These are phyloP conservation scores for Carpinus fangiana DNA, from an alignment of 306 rosid species.

Conservation along the genomic window DNA sequence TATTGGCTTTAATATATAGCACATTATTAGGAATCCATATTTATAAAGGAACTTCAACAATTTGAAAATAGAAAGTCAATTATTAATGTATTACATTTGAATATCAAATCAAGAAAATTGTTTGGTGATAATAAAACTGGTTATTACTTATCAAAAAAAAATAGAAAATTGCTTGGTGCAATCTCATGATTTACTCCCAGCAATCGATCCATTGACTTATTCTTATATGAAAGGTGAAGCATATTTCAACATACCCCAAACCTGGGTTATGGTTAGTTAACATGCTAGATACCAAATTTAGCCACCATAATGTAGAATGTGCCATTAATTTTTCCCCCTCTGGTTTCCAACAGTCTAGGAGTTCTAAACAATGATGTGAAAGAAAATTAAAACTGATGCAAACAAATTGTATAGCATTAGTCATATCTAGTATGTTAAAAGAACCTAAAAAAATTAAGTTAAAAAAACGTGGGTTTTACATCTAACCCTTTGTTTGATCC, in stretches of 20 bases:
- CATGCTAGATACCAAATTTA: neutral
- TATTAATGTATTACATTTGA: too few relatives aligned
- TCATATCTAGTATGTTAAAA: neutral
- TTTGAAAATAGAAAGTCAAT: too few relatives aligned
- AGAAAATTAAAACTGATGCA: neutral
- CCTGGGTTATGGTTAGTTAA: neutral
- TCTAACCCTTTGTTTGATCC: constrained; percentile 82
- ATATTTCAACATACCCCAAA: neutral
- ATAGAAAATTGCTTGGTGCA: too few relatives aligned
- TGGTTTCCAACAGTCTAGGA: constrained; percentile 1
- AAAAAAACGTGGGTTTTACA: constrained; percentile 12
- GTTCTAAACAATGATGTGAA: constrained; percentile 19
- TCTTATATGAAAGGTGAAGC: neutral
- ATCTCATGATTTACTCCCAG: too few relatives aligned
- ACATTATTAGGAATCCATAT: too few relatives aligned
- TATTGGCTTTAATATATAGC: too few relatives aligned
- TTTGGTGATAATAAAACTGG: too few relatives aligned
- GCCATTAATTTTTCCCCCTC: neutral
- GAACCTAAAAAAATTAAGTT: neutral
- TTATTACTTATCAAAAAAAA: too few relatives aligned
- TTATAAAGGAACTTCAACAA: too few relatives aligned
- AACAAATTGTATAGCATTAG: constrained; percentile 19
- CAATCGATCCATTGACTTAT: too few relatives aligned
- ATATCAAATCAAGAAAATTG: too few relatives aligned
- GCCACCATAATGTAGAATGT: neutral